phyloP scores from a whole-genome alignment of 2,329 filamentous ascomycete genomes.

The Ramularia endophylla region DNA sequence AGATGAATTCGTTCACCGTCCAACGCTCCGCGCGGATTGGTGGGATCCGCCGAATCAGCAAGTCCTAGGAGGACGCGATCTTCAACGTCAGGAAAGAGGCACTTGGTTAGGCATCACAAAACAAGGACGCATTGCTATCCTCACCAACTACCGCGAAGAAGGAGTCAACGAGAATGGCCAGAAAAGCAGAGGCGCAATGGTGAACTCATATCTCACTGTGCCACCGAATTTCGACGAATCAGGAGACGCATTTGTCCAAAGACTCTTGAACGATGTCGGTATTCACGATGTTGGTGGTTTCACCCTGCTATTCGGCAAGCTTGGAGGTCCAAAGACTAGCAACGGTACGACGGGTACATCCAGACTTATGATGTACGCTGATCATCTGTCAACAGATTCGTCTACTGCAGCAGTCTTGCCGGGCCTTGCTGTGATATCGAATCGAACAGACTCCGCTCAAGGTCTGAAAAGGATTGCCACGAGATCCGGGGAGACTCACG shows the following conservation, averaged over 20 bases:
- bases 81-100: constrained; percentile 53
- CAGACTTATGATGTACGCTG: constrained; percentile 8
- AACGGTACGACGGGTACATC: constrained; percentile 9
- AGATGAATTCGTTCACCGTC: constrained; percentile 56
- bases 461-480: constrained; percentile 48
- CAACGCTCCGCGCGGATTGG: constrained; percentile 54
- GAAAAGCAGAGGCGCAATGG: constrained; percentile 54
- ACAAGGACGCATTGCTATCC: constrained; percentile 54
- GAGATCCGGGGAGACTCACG: constrained; percentile 47
- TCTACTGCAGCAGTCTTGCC: constrained; percentile 14
- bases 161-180: constrained; percentile 33
- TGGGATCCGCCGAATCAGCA: constrained; percentile 52
- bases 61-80: constrained; percentile 56
- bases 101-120: constrained; percentile 61
- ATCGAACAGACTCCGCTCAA: constrained; percentile 50
- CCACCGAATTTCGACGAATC: constrained; percentile 34
- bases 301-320: constrained; percentile 54
- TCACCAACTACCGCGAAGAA: constrained; percentile 59
- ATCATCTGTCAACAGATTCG: constrained; percentile 3
- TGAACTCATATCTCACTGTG: constrained; percentile 53
- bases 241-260: constrained; percentile 48
- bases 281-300: constrained; percentile 57
- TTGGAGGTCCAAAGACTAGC: constrained; percentile 26
- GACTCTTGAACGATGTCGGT: constrained; percentile 49
- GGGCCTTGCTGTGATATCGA: constrained; percentile 55